Percentiles rank a stretch among this genome's conserved stretches.
phyloP scores from a whole-genome alignment of 2,329 filamentous ascomycete species.

The Pseudocercospora musae region DNA sequence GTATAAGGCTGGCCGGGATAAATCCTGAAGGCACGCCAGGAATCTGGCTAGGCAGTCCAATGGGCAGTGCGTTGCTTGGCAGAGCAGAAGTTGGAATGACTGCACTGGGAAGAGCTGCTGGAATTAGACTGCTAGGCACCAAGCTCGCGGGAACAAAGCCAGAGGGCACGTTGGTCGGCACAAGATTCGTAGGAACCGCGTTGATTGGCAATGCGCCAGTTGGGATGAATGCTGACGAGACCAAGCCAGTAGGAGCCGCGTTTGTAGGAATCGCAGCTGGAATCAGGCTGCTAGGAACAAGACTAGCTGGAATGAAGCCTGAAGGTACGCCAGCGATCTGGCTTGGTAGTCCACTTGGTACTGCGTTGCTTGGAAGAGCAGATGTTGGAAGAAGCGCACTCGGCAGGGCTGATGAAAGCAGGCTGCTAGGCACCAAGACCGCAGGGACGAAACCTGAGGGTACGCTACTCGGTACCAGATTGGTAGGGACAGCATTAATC shows the following conservation, averaged over 20 bases:
- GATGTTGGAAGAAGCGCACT: no score
- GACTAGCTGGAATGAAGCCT: not conserved
- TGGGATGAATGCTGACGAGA: not conserved
- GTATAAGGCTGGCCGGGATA: not conserved
- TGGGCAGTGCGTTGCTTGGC: no score
- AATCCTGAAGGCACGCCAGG: not conserved
- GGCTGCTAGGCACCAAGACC: not conserved
- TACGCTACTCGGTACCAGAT: not conserved
- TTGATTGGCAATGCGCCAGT: not conserved
- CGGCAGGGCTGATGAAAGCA: not conserved
- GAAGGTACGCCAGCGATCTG: not conserved
- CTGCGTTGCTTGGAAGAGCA: no score
- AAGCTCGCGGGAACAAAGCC: not conserved
- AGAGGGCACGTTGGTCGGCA: not conserved
- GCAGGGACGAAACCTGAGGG: not conserved
- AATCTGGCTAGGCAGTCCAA: no score
- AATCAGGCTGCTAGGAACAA: not conserved
- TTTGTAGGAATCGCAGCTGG: not conserved
- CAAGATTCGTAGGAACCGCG: not conserved
- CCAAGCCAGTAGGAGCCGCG: not conserved
- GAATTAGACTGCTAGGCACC: not conserved
- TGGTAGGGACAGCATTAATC: not conserved
- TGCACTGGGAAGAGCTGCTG: not conserved
- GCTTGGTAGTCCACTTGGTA: no score
- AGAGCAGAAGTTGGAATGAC: no score